These are phyloP conservation scores for Cronartium ribicola DNA, from an alignment of 1,284 basidiomycete species.

Conservation along the genomic window DNA sequence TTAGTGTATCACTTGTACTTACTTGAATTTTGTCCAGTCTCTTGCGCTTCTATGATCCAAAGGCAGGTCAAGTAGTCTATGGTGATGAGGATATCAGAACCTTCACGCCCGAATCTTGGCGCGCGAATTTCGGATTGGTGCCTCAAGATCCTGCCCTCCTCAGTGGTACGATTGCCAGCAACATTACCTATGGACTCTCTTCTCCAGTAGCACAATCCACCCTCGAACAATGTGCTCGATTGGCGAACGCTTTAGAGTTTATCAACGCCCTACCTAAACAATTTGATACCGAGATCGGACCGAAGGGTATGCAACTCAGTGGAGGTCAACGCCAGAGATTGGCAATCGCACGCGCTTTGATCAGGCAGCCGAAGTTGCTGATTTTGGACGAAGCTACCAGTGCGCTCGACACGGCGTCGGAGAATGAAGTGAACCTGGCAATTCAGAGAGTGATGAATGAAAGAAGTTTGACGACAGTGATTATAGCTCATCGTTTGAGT, in stretches of 20 bases:
- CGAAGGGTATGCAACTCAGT: slow-evolving; percentile 52
- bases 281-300: slow-evolving; percentile 63
- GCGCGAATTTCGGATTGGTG: slow-evolving; percentile 77
- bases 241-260: slow-evolving; percentile 87
- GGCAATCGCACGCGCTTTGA: slow-evolving; percentile 56
- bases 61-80: slow-evolving; percentile 60
- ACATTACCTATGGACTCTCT: slow-evolving; percentile 82
- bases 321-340: slow-evolving; percentile 57
- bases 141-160: slow-evolving; percentile 59
- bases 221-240: slow-evolving; percentile 78
- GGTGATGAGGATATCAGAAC: slow-evolving; percentile 66
- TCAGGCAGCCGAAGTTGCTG: slow-evolving; percentile 55
- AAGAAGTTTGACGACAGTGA: slow-evolving; percentile 74
- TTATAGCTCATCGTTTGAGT: slow-evolving; percentile 70
- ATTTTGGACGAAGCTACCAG: slow-evolving; percentile 57
- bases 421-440: slow-evolving; percentile 76
- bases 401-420: slow-evolving; percentile 82
- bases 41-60: slow-evolving; percentile 87
- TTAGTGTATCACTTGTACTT: slow-evolving; percentile 50
- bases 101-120: slow-evolving; percentile 78
- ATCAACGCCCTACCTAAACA: slow-evolving; percentile 84
- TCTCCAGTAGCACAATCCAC: slow-evolving; percentile 66
- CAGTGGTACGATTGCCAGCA: slow-evolving; percentile 82
- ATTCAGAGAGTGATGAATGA: slow-evolving; percentile 76
- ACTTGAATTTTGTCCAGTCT: slow-evolving; percentile 80